Percentiles rank a stretch among this genome's conserved stretches.
phyloP scores from a whole-genome alignment of 2,329 filamentous ascomycete species.

The Ceratocystis diversiconidia region DNA sequence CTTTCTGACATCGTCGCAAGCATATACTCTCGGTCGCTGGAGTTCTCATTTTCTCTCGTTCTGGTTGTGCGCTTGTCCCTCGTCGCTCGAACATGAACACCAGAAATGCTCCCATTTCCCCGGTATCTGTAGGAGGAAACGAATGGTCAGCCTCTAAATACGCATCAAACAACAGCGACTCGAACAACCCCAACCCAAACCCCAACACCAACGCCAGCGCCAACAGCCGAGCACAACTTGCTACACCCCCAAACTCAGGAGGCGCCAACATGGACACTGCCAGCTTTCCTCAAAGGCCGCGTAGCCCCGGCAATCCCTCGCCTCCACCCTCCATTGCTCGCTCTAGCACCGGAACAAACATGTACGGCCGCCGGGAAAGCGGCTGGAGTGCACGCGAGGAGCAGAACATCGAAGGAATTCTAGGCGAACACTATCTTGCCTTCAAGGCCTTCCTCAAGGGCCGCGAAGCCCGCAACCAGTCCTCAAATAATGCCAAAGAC shows the following conservation, averaged over 20 bases:
- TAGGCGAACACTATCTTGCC: slow-evolving; percentile 69
- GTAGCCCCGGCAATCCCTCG: slow-evolving; percentile 52
- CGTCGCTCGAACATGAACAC: slow-evolving; percentile 45
- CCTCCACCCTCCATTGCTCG: slow-evolving; percentile 78
- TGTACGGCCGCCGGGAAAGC: slow-evolving; percentile 54
- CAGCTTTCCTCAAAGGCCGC: slow-evolving; percentile 39
- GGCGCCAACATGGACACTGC: slow-evolving; percentile 49
- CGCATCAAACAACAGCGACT: slow-evolving; percentile 28
- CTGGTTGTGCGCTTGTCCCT: neutral
- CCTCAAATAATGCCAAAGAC: slow-evolving; percentile 80
- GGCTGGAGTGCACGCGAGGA: slow-evolving; percentile 48
- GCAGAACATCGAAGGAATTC: slow-evolving; percentile 39
- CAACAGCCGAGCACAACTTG: slow-evolving; percentile 44
- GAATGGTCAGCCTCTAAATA: slow-evolving; percentile 67
- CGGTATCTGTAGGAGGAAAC: slow-evolving; percentile 68
- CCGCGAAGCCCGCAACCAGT: slow-evolving; percentile 56
- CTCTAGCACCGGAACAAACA: slow-evolving; percentile 64
- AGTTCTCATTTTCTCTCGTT: neutral
- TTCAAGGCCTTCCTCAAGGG: slow-evolving; percentile 63
- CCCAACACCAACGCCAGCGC: slow-evolving; percentile 39
- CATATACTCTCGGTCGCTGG: neutral
- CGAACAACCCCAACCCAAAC: slow-evolving; percentile 36
- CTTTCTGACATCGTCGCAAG: neutral
- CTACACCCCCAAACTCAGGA: slow-evolving; percentile 57
- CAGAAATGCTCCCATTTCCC: slow-evolving; percentile 64